A percentile compares a stretch with the other conserved stretches of the same genome.
Evolutionary conservation across 371 early-diverging fungal genomes (phyloP).

Genomic region (Syncephalastrum monosporum): DNA sequence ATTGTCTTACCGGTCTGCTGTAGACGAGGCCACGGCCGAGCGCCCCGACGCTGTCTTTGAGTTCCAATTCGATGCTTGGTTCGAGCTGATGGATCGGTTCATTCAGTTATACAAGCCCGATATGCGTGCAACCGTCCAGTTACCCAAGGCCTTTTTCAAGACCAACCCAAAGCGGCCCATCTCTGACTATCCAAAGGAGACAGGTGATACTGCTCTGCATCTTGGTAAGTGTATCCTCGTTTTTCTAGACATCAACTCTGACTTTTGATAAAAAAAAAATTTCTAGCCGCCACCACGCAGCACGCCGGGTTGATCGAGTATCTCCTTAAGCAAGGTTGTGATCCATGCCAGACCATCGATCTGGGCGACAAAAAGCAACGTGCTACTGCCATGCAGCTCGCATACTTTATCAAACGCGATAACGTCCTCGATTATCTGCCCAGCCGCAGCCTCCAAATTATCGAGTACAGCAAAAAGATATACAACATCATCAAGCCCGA

Average conservation of each 20-base stretch:
- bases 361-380: constrained; percentile 11
- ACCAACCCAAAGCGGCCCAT: constrained; percentile 24
- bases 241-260: background rate
- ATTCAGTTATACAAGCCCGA: constrained; percentile 20
- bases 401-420: constrained; percentile 22
- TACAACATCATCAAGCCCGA: constrained; percentile 32
- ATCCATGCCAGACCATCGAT: constrained; percentile 8
- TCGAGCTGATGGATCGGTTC: constrained; percentile 1
- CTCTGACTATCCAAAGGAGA: constrained; percentile 34
- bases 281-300: constrained; percentile 32
- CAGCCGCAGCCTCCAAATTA: constrained; percentile 5
- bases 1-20: background rate
- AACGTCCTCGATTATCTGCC: constrained; percentile 15
- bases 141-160: constrained; percentile 38
- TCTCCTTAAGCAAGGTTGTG: constrained; percentile 28
- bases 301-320: constrained; percentile 24
- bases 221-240: constrained; percentile 28
- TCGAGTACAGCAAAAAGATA: constrained; percentile 19
- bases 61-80: constrained; percentile 14
- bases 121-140: constrained; percentile 18
- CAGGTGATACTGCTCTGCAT: constrained; percentile 49
- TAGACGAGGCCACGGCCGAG: background rate
- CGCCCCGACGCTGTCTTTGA: constrained; percentile 14
- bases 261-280: background rate
- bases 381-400: constrained; percentile 18